Base-by-base conservation (phyloP, 192 early-diverging fungal genomes). In the Spizellomyces punctatus region DNA sequence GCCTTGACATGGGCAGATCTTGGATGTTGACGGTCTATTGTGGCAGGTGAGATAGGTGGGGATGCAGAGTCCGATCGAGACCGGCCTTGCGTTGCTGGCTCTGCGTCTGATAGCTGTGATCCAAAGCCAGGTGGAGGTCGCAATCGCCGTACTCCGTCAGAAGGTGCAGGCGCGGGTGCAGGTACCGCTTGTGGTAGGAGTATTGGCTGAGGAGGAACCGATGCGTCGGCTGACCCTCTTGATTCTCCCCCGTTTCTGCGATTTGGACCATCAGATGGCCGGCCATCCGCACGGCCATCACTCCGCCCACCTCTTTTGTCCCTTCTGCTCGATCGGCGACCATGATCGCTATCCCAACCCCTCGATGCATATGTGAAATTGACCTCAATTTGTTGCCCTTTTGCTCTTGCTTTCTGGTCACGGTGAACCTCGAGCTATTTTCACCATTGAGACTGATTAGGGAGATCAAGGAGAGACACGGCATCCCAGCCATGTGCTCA, bases 121-220 rank as follows among this genome's bases (percentile, higher is more conserved):
- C 82, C 78, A 66, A 84, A 84, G 12, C 83, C 83, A 52, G 82
- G 67, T 5, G 82, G 82, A 16, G 79, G 73, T 54, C 80, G 76
- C 21, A 78, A 43, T 48, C 73, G 49, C 46, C 56, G 48, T 27
- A 14, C 6, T 10, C 22, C n/a, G 5, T 58, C 49, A 50, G 22
- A 46, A 44, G 49, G 19, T 66, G 58, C 22, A 50, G 54, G 19
- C 10, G 54, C 17, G 10, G 57, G 17, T 70, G 63, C 63, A 9
- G 41, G 17, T 55, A 44, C 45, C 45, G 76, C 22, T 17, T 17
- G 55, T 41, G 68, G 71, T 10, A 36, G 42, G 8, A 7, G 12
- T n/a, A 10, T 9, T 52, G 10, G 4, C 7, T 49, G 45, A 10
- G 50, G 50, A n/a, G 50, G 50, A n/a, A 19, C 14, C 17, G 50